A percentile compares a stretch with the other conserved stretches of the same genome.
These are phyloP conservation scores for Loxodes magnus DNA, from an alignment of 73 alveolate species.

Conservation along the genomic window DNA sequence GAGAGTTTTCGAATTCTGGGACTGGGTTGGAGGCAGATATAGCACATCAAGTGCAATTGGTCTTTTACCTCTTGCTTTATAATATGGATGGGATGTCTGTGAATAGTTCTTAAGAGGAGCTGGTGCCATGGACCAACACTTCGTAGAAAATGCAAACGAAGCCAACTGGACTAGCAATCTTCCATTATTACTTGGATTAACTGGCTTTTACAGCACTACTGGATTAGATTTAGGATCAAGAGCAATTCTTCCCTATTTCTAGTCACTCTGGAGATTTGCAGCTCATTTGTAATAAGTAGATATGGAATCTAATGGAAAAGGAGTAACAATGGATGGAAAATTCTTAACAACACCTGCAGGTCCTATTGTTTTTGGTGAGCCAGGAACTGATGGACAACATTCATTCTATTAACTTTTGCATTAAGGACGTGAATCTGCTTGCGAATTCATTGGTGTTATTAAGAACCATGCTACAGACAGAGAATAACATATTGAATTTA, in stretches of 20 bases:
- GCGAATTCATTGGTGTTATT: constrained; percentile 81
- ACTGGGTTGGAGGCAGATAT: constrained; percentile 98
- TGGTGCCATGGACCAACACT: constrained; percentile 59
- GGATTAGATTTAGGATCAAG: constrained; percentile 32
- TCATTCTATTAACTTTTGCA: constrained; percentile 77
- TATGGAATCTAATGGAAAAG: constrained; percentile 89
- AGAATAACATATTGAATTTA: constrained; percentile 14
- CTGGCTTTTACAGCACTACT: constrained; percentile 51
- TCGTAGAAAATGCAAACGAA: constrained; percentile 27
- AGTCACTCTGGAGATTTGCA: constrained; percentile 59
- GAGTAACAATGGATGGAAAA: constrained; percentile 39
- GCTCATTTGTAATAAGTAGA: constrained; percentile 85
- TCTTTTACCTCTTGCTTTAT: constrained; percentile 79
- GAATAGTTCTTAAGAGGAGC: constrained; percentile 65
- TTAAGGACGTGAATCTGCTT: constrained; percentile 70
- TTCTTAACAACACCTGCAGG: constrained; percentile 7
- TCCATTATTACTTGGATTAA: constrained; percentile 54
- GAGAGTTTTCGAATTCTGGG: constrained; percentile 92
- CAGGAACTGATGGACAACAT: constrained; percentile 93
- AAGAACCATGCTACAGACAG: constrained; percentile 52
- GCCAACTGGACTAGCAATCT: constrained; percentile 25
- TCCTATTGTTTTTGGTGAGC: constrained; percentile 82
- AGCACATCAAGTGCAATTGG: constrained; percentile 96
- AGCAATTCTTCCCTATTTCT: constrained; percentile 84
- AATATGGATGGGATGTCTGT: constrained; percentile 55